Evolutionary conservation across 805 yeast species (phyloP).

Genomic region (Ogataea angusta): DNA sequence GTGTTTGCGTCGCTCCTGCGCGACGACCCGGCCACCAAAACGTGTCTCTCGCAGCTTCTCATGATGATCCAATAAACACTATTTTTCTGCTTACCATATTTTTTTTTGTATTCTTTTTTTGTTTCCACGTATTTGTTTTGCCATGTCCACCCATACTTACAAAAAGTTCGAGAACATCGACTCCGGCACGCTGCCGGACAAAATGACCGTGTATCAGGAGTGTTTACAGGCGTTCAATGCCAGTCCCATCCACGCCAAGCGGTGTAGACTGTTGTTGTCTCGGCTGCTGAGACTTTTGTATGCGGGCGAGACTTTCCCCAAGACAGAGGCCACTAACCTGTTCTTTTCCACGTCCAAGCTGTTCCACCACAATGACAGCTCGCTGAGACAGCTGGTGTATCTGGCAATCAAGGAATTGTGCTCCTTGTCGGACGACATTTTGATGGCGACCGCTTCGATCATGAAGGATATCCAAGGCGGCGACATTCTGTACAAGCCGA

Average conservation of each 20-base stretch:
- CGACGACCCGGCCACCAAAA: slow-evolving; percentile 85
- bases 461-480: slow-evolving; percentile 97
- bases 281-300: slow-evolving; percentile 78
- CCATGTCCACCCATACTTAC: slow-evolving; percentile 79
- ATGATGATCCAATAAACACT: slow-evolving; percentile 34
- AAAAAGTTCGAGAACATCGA: slow-evolving; percentile 80
- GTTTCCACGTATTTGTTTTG: slow-evolving; percentile 13
- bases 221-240: slow-evolving; percentile 91
- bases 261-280: slow-evolving; percentile 79
- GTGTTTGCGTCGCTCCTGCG: slow-evolving; percentile 75
- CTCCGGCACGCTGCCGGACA: slow-evolving; percentile 73
- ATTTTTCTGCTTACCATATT: neutral
- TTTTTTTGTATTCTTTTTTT: slow-evolving; percentile 9
- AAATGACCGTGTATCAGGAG: slow-evolving; percentile 96
- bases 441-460: slow-evolving; percentile 96
- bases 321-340: slow-evolving; percentile 84
- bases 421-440: slow-evolving; percentile 79
- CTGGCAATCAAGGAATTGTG: slow-evolving; percentile 91
- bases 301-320: slow-evolving; percentile 83
- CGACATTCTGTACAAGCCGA: slow-evolving; percentile 81
- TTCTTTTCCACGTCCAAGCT: slow-evolving; percentile 92
- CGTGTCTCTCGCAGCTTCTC: slow-evolving; percentile 80
- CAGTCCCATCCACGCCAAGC: slow-evolving; percentile 81
- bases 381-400: slow-evolving; percentile 89
- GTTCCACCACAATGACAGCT: slow-evolving; percentile 86